Evolutionary conservation across 2,329 filamentous ascomycete species (phyloP).

Genomic region (Colletotrichum lindemuthianum): DNA sequence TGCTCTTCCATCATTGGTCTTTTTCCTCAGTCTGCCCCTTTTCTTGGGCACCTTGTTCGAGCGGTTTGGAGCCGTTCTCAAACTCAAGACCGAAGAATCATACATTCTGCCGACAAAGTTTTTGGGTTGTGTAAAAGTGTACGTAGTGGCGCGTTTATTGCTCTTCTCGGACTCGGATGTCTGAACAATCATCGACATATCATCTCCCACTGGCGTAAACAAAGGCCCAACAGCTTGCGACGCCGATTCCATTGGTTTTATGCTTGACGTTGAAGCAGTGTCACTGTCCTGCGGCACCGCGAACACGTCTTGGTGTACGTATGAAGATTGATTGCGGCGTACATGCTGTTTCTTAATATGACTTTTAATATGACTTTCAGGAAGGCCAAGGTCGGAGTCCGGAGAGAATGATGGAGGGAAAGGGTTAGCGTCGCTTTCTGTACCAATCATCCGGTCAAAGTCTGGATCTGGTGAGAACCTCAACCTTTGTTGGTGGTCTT

Average conservation of each 20-base stretch:
- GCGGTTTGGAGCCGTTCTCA: not conserved
- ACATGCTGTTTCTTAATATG: not conserved
- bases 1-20: slow-evolving; percentile 24
- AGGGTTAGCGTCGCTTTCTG: not conserved
- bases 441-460: not conserved
- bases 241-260: not conserved
- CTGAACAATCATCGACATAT: slow-evolving; percentile 15
- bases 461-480: not conserved
- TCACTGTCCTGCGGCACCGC: no score
- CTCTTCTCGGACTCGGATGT: slow-evolving; percentile 16
- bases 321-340: not conserved
- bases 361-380: not conserved
- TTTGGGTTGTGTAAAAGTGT: slow-evolving; percentile 34
- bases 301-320: no score
- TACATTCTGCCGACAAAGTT: slow-evolving; percentile 31
- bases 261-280: not conserved
- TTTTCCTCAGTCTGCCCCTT: slow-evolving; percentile 8
- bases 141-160: not conserved
- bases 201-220: slow-evolving; percentile 13
- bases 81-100: not conserved
- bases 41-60: not conserved
- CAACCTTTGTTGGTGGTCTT: not conserved
- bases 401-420: slow-evolving; percentile 13
- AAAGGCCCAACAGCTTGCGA: not conserved
- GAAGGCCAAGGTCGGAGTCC: slow-evolving; percentile 2